Evolutionary conservation across 2,329 filamentous ascomycete species (phyloP).

Genomic region (Curvularia hawaiiensis): DNA sequence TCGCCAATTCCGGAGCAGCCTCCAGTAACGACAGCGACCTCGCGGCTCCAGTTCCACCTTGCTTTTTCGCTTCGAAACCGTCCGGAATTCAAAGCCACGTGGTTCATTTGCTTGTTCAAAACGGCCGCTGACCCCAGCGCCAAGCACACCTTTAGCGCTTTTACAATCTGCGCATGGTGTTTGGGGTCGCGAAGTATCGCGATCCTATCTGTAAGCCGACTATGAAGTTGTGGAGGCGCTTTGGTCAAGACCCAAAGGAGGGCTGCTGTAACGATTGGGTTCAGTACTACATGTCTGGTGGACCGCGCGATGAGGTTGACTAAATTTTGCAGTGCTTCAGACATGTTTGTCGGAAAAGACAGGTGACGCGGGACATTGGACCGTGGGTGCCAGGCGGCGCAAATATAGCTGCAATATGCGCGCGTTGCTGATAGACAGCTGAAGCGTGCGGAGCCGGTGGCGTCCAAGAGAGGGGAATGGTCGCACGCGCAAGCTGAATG

Average conservation of each 20-base stretch:
- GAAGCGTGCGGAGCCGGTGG: slow-evolving; percentile 11
- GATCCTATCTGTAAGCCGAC: slow-evolving; percentile 26
- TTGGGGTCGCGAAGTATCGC: slow-evolving; percentile 32
- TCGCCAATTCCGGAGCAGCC: slow-evolving; percentile 46
- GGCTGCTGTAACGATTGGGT: slow-evolving; percentile 36
- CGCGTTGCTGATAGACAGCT: neutral
- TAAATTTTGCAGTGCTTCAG: slow-evolving; percentile 21
- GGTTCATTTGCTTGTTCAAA: slow-evolving; percentile 37
- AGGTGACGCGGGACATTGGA: neutral
- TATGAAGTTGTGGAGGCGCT: slow-evolving; percentile 32
- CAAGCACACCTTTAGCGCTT: slow-evolving; percentile 38
- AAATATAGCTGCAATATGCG: neutral
- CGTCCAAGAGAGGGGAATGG: slow-evolving; percentile 9
- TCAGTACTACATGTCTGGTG: slow-evolving; percentile 33
- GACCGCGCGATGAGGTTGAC: slow-evolving; percentile 28
- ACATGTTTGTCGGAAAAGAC: slow-evolving; percentile 20
- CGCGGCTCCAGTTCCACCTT: slow-evolving; percentile 40
- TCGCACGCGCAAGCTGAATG: neutral
- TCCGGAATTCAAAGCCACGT: slow-evolving; percentile 48
- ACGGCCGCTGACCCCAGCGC: slow-evolving; percentile 39
- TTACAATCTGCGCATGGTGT: slow-evolving; percentile 27
- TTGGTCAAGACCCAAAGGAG: slow-evolving; percentile 42
- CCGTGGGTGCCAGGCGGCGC: neutral
- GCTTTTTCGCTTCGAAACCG: slow-evolving; percentile 43
- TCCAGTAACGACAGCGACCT: slow-evolving; percentile 46